These are phyloP conservation scores for Metschnikowia chrysomelidarum DNA, from an alignment of 805 yeast genomes.

Conservation along the genomic window DNA sequence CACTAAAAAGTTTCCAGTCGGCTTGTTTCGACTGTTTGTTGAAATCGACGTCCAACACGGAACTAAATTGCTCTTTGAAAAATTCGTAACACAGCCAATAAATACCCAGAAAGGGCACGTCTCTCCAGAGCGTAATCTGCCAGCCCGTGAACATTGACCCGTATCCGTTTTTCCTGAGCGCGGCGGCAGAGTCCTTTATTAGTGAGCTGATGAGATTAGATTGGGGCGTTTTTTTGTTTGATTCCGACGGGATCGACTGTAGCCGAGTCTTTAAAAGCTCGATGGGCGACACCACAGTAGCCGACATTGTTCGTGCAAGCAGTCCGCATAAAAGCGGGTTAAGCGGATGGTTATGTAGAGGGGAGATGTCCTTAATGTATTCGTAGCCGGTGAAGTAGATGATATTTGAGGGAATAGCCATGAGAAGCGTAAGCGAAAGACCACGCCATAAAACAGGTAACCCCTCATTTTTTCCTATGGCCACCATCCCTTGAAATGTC, in stretches of 20 bases:
- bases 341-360: slow-evolving; percentile 42
- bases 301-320: slow-evolving; percentile 76
- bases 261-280: slow-evolving; percentile 85
- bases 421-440: slow-evolving; percentile 70
- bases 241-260: slow-evolving; percentile 72
- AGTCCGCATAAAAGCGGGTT: slow-evolving; percentile 88
- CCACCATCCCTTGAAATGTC: slow-evolving; percentile 69
- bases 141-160: slow-evolving; percentile 77
- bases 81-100: slow-evolving; percentile 88
- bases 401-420: slow-evolving; percentile 92
- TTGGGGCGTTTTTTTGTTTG: slow-evolving; percentile 19
- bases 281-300: slow-evolving; percentile 81
- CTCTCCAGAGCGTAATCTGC: slow-evolving; percentile 89
- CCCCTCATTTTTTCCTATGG: slow-evolving; percentile 75
- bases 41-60: slow-evolving; percentile 24
- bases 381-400: slow-evolving; percentile 96
- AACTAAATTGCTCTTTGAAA: slow-evolving; percentile 30
- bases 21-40: slow-evolving; percentile 16
- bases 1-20: slow-evolving; percentile 48
- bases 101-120: slow-evolving; percentile 93
- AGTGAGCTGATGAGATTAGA: slow-evolving; percentile 43
- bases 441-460: slow-evolving; percentile 83
- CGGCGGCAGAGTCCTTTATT: slow-evolving; percentile 50
- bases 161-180: slow-evolving; percentile 56
- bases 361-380: slow-evolving; percentile 70